Conservation (phyloP, 2,329 filamentous ascomycete species). For the Tolypocladium amazonense region DNA sequence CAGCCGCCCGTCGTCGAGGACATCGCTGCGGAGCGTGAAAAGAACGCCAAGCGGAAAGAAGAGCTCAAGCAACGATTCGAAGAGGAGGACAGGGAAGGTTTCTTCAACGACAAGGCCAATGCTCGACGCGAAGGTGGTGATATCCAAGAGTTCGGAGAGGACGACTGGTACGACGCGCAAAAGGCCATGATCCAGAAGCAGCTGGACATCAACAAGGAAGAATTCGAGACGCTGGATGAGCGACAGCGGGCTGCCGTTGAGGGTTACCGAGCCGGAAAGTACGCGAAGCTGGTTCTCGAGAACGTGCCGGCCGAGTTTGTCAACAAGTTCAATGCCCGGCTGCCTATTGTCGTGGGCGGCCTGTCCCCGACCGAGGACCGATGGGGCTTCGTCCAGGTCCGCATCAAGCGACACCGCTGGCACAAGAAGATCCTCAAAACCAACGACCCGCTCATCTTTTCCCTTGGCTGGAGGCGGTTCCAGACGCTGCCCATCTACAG, state of each 20-base stretch:
- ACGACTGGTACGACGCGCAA: constrained; percentile 97
- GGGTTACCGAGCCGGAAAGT: constrained; percentile 84
- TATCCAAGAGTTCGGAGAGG: constrained; percentile 81
- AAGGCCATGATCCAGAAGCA: constrained; percentile 94
- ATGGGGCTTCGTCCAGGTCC: constrained; percentile 88
- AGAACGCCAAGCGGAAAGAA: constrained; percentile 85
- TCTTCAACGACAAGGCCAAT: constrained; percentile 78
- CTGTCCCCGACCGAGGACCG: constrained; percentile 87
- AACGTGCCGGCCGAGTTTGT: constrained; percentile 87
- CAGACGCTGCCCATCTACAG: constrained; percentile 89
- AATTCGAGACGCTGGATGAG: constrained; percentile 82
- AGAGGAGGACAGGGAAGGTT: constrained; percentile 94
- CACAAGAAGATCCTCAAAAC: constrained; percentile 99
- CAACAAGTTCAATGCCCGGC: constrained; percentile 66
- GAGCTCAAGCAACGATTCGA: constrained; percentile 92
- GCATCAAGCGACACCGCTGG: constrained; percentile 96
- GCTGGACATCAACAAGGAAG: constrained; percentile 89
- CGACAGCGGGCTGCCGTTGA: constrained; percentile 74
- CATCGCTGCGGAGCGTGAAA: constrained; percentile 81
- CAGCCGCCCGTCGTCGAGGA: constrained; percentile 33
- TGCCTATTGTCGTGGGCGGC: constrained; percentile 84
- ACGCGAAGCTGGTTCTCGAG: constrained; percentile 83
- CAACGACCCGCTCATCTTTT: constrained; percentile 95
- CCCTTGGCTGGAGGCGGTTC: constrained; percentile 90
- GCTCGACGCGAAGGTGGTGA: constrained; percentile 59